These are phyloP conservation scores for Apiospora hydei DNA, from an alignment of 2,329 filamentous ascomycete species.

Conservation along the genomic window DNA sequence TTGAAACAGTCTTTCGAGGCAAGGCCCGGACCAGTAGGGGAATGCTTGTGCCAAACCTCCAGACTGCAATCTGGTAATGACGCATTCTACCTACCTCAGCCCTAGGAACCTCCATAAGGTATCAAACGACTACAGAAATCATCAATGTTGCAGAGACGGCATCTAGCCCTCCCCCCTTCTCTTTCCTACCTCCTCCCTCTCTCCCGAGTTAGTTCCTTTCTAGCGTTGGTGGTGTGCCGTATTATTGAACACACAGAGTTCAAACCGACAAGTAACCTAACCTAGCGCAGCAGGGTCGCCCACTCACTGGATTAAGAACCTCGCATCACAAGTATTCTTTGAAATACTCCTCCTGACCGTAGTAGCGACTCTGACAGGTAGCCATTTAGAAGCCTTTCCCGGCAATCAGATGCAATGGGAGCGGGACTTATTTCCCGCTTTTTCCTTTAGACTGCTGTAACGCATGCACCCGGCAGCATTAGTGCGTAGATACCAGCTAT, in stretches of 20 bases:
- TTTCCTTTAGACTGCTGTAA: not conserved
- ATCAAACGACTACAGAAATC: not conserved
- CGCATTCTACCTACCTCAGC: not conserved
- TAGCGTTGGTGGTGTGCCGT: conserved; percentile 3
- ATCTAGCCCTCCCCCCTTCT: not conserved
- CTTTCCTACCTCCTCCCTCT: not conserved
- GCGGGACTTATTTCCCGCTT: not conserved
- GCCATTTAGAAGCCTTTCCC: not conserved
- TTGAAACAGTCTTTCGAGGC: conserved; percentile 12
- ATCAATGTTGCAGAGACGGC: not conserved
- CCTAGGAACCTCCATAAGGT: not conserved
- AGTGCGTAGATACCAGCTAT: conserved; percentile 23
- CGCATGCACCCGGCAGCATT: not conserved
- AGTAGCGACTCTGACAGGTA: not conserved
- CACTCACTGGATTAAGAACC: not conserved
- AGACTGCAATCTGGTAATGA: not conserved
- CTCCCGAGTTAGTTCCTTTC: conserved; percentile 7
- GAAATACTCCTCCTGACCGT: not conserved
- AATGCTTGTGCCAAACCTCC: conserved; percentile 8
- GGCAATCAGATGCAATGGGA: conserved; percentile 20
- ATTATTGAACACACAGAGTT: conserved; percentile 1
- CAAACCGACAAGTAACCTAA: conserved; percentile 15
- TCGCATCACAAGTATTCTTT: not conserved
- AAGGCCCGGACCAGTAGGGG: not conserved
- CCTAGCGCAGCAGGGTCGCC: not conserved